Base-by-base conservation (phyloP, 2,329 filamentous ascomycete genomes). In the Fusarium odoratissimum region DNA sequence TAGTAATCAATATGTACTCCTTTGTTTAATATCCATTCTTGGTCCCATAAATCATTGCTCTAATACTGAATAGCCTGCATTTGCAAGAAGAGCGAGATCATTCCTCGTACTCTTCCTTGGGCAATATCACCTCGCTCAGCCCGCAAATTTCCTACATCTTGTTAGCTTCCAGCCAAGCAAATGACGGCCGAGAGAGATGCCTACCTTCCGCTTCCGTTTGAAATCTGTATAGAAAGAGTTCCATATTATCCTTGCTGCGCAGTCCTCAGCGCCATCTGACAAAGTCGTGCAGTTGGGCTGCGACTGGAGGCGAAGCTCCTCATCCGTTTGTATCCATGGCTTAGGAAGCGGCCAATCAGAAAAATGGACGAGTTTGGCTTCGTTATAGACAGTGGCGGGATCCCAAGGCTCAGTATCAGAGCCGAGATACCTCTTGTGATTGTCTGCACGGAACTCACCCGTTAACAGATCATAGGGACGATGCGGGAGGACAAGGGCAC, bases 311-410 rank as follows among this genome's bases (percentile, higher is more conserved):
- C 74, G 70, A 25, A 71, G 31, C 0, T 61, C 49, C 3, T 74
- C 64, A 11, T 66, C 25, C 1, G 74, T 70, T 1, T 61, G 76
- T 82, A 73, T 64, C 85, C 85, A 87, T 7, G 85, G 85, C 73
- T 93, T 93, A 1, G 91, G 90, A 25, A 92, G 75, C 2, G 91
- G 92, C 89, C 89, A 92, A 77, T 94, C 92, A 11, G 89, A 91
- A 78, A 93, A 93, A 79, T 93, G 91, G 6, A 93, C 83, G 17
- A 91, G 84, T 70, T 92, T 92, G 12, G 90, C 89, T 75, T 92
- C 89, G 28, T 85, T 84, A 56, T 88, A 83, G 3, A 86, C 84
- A 42, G 78, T 57, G 64, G 80, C 28, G 1, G 91, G 85, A 77
- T 92, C 87, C 90, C 91, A 93, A 16, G 76, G 74, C 72, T 89